phyloP scores from a whole-genome alignment of 208 protist genomes.

The Leishmania amazonensis region DNA sequence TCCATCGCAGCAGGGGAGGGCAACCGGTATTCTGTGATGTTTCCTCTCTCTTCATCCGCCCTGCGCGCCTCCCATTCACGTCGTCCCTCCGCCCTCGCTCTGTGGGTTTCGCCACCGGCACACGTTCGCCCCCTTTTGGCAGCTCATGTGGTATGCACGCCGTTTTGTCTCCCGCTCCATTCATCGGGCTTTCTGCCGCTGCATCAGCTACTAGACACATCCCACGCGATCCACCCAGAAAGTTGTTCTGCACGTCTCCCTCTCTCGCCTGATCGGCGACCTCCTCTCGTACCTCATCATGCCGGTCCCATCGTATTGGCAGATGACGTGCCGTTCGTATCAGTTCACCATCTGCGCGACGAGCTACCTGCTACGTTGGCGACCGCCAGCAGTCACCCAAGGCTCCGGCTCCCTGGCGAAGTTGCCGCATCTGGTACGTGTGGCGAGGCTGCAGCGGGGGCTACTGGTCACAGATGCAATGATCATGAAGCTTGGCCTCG shows the following conservation, averaged over 20 bases:
- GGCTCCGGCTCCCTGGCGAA: slow-evolving; percentile 33
- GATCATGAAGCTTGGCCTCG: slow-evolving; percentile 63
- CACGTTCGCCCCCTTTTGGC: neutral
- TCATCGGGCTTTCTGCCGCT: neutral
- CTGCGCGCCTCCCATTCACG: neutral
- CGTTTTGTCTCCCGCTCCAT: neutral
- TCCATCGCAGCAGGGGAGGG: neutral
- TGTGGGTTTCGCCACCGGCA: neutral
- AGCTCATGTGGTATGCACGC: neutral
- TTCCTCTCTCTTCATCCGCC: neutral
- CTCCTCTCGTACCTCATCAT: slow-evolving; percentile 11
- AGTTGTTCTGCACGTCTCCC: neutral
- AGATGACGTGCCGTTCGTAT: slow-evolving; percentile 29
- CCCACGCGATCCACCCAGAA: neutral
- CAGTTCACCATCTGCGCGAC: slow-evolving; percentile 34
- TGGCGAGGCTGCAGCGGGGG: slow-evolving; percentile 36
- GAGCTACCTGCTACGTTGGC: slow-evolving; percentile 41
- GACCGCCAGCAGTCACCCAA: slow-evolving; percentile 35
- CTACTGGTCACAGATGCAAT: slow-evolving; percentile 57
- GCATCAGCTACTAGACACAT: neutral
- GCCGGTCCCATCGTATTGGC: slow-evolving; percentile 43
- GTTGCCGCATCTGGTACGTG: slow-evolving; percentile 39
- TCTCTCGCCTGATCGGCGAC: neutral
- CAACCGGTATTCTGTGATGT: slow-evolving; percentile 8
- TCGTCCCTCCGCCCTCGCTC: neutral